Conservation (phyloP, 164 flowering plant species). For the Magnolia sinica region DNA sequence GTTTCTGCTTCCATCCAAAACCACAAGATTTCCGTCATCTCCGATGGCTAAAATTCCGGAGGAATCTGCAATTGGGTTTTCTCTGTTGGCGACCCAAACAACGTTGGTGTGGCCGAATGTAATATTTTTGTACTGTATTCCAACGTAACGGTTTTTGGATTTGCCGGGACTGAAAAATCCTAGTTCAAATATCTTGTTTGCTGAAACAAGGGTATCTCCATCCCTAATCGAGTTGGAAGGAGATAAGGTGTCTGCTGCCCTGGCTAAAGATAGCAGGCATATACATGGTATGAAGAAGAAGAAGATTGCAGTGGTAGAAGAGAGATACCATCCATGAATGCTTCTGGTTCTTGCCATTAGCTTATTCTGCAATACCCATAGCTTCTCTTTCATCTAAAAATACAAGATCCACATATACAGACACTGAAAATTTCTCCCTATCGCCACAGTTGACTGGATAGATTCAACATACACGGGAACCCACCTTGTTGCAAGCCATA, state of each 20-base stretch:
- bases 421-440: too few relatives aligned
- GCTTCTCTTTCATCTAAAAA: too few relatives aligned
- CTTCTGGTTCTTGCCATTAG: not conserved
- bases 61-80: slow-evolving; percentile 4
- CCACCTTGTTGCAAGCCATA: too few relatives aligned
- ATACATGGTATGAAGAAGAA: not conserved
- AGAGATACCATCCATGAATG: not conserved
- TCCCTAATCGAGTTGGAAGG: not conserved
- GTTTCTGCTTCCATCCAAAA: not conserved
- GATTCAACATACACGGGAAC: too few relatives aligned
- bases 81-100: slow-evolving; percentile 13
- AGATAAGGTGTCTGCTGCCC: not conserved
- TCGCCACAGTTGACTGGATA: too few relatives aligned
- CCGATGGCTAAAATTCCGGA: slow-evolving; percentile 3
- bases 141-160: not conserved
- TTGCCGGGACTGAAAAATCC: slow-evolving; percentile 6
- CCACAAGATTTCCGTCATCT: slow-evolving; percentile 6
- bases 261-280: not conserved
- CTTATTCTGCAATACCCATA: not conserved
- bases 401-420: too few relatives aligned
- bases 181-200: not conserved
- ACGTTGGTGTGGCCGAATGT: not conserved
- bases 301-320: not conserved
- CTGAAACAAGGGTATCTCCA: not conserved
- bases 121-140: not conserved